Evolutionary conservation across 139 green algal genomes (phyloP).

Genomic region (Chlamydomonas sp.): DNA sequence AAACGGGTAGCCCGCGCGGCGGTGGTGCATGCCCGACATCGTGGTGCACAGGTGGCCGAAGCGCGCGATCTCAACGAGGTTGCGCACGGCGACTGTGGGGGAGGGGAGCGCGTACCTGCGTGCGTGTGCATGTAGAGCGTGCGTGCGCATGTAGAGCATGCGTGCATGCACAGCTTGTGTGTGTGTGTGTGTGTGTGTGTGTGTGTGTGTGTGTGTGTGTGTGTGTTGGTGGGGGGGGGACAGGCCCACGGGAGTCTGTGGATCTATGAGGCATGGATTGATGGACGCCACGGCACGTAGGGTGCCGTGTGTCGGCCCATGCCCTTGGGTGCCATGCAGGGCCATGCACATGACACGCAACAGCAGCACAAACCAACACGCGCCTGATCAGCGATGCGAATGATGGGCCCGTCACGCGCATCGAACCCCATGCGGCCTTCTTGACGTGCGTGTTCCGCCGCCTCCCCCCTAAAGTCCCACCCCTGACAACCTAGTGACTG

Average conservation of each 20-base stretch:
- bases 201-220: background rate
- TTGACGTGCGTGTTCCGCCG: too few relatives aligned
- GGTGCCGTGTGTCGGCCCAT: too few relatives aligned
- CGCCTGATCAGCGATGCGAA: background rate
- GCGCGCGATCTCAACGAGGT: conserved; percentile 70
- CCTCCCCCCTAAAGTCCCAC: too few relatives aligned
- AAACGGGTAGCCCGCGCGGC: conserved; percentile 90
- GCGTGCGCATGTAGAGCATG: background rate
- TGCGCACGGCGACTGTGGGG: conserved; percentile 76
- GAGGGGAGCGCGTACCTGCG: conserved; percentile 74
- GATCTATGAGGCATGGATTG: conserved; percentile 3
- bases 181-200: background rate
- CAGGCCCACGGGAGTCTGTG: background rate
- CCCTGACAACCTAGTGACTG: too few relatives aligned
- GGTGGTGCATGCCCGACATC: conserved; percentile 97
- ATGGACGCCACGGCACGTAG: too few relatives aligned
- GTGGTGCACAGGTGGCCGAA: conserved; percentile 92
- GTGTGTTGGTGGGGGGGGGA: background rate
- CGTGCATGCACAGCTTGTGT: background rate
- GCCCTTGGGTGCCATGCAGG: too few relatives aligned
- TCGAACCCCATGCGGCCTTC: too few relatives aligned
- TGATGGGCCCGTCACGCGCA: background rate
- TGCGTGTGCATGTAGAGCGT: background rate
- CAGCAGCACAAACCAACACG: too few relatives aligned
- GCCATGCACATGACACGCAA: too few relatives aligned